These are phyloP conservation scores for Saussurea involucrata DNA, from an alignment of 129 eudicot genomes.

Conservation along the genomic window DNA sequence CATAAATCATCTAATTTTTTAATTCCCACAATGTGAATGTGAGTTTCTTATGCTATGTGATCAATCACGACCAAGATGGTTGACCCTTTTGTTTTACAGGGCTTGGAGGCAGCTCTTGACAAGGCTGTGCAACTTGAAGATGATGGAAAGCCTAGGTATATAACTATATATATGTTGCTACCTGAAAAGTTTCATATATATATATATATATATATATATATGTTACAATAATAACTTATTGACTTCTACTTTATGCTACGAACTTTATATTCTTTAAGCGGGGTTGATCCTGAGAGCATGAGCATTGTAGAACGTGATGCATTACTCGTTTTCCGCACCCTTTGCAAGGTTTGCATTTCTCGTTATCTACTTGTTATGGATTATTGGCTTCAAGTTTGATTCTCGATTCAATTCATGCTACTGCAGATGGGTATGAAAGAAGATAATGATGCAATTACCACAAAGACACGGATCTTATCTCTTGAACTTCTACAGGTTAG, in stretches of 20 bases:
- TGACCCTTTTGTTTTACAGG: constrained; percentile 40
- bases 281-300: constrained; percentile 69
- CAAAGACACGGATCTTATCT: constrained; percentile 77
- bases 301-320: constrained; percentile 79
- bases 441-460: constrained; percentile 76
- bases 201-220: background rate
- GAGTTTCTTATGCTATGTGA: constrained; percentile 4
- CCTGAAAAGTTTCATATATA: background rate
- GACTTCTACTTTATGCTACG: constrained; percentile 3
- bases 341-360: constrained; percentile 73
- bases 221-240: background rate
- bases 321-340: constrained; percentile 79
- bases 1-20: background rate
- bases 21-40: background rate
- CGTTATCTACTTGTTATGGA: background rate
- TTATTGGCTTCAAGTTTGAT: constrained; percentile 2
- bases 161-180: constrained; percentile 8
- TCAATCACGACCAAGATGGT: constrained; percentile 7
- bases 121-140: constrained; percentile 56
- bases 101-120: constrained; percentile 94
- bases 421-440: constrained; percentile 96
- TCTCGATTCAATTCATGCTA: constrained; percentile 3
- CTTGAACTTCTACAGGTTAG: constrained; percentile 92
- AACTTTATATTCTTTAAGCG: constrained; percentile 41
- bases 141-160: constrained; percentile 23